Conservation (phyloP, 2,329 filamentous ascomycete species). For the Arthroderma sp. region DNA sequence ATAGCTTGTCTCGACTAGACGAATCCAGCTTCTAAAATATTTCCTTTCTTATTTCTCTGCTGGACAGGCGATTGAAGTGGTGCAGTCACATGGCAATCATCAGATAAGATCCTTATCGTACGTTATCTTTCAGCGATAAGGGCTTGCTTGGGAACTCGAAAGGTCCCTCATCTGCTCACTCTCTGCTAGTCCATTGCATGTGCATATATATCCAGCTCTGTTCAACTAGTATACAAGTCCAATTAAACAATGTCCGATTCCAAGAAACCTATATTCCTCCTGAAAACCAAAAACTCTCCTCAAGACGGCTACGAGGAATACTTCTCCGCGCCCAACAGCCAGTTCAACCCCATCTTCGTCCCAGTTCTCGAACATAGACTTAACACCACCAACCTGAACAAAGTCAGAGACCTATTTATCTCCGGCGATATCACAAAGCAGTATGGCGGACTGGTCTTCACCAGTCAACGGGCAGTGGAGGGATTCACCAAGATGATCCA, state of each 20-base stretch:
- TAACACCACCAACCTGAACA: conserved; percentile 22
- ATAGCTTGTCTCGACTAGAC: conserved; percentile 18
- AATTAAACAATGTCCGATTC: no score
- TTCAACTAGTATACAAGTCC: no score
- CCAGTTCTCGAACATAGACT: conserved; percentile 35
- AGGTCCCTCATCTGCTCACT: no score
- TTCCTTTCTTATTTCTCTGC: no score
- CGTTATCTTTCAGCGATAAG: no score
- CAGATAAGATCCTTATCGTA: no score
- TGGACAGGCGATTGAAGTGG: no score
- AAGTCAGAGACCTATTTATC: conserved; percentile 24
- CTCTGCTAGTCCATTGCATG: no score
- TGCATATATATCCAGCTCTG: no score
- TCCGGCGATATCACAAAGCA: conserved; percentile 17
- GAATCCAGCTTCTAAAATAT: no score
- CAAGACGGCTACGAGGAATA: conserved; percentile 33
- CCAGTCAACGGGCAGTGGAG: conserved; percentile 37
- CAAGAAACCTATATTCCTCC: conserved; percentile 29
- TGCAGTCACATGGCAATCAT: no score
- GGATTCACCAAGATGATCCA: conserved; percentile 27
- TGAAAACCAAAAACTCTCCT: conserved; percentile 35
- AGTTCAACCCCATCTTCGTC: conserved; percentile 28
- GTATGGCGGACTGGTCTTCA: conserved; percentile 38
- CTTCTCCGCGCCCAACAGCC: conserved; percentile 19
- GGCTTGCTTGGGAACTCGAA: no score